phyloP scores from a whole-genome alignment of 306 rosid genomes.

The Biancaea sappan region DNA sequence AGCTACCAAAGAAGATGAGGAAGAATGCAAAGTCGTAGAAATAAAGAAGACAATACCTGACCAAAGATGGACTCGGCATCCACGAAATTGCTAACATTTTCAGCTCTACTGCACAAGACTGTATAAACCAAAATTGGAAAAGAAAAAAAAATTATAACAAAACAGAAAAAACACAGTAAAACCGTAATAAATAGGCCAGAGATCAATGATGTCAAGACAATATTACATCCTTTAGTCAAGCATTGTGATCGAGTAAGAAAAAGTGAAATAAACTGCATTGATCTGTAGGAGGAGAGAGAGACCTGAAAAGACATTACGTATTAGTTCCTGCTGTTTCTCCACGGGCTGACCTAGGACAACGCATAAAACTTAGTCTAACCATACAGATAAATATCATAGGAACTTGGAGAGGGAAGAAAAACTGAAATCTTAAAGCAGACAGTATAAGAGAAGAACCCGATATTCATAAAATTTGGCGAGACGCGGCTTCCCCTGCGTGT shows the following conservation, averaged over 20 bases:
- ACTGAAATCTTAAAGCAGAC: background rate
- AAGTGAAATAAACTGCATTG: background rate
- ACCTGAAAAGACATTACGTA: slow-evolving; percentile 89
- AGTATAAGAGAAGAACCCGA: slow-evolving; percentile 52
- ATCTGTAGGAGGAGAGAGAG: slow-evolving; percentile 16
- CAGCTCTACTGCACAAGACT: slow-evolving; percentile 92
- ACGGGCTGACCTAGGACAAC: slow-evolving; percentile 66
- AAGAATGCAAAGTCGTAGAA: background rate
- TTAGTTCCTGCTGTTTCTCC: slow-evolving; percentile 85
- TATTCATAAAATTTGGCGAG: slow-evolving; percentile 83
- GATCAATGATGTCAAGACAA: background rate
- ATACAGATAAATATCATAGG: slow-evolving; percentile 7
- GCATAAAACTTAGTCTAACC: slow-evolving; percentile 20
- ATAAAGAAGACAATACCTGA: slow-evolving; percentile 51
- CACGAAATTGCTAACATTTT: slow-evolving; percentile 85
- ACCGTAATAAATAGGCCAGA: background rate
- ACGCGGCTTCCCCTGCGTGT: slow-evolving; percentile 94
- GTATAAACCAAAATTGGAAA: slow-evolving; percentile 29
- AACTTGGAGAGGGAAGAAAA: background rate
- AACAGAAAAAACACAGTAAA: background rate
- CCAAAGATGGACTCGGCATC: slow-evolving; percentile 86
- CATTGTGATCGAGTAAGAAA: background rate
- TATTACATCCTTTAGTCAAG: background rate
- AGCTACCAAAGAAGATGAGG: background rate
- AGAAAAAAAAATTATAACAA: background rate